Evolutionary conservation across 164 flowering plant species (phyloP).

Genomic region (Magnolia changhungtana): DNA sequence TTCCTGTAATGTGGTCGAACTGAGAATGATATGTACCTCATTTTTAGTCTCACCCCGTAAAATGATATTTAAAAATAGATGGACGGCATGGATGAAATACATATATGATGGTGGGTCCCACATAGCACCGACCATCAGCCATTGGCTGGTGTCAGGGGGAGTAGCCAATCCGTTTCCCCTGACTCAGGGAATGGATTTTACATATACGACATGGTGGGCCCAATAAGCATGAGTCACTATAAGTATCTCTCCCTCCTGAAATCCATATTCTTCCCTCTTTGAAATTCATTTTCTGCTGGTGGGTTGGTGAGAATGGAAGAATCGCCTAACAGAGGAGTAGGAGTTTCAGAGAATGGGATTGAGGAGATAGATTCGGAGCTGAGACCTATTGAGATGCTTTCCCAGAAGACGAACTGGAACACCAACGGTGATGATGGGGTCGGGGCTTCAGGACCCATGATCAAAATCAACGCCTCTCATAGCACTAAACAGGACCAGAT

Average conservation of each 20-base stretch:
- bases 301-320: constrained; percentile 9
- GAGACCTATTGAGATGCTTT: constrained; percentile 54
- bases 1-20: too few species aligned
- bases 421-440: constrained; percentile 15
- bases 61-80: too few species aligned
- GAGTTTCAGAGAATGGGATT: constrained; percentile 13
- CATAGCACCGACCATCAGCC: too few species aligned
- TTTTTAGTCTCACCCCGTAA: too few species aligned
- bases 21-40: too few species aligned
- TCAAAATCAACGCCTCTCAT: constrained; percentile 51
- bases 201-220: too few species aligned
- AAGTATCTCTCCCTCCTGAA: not conserved
- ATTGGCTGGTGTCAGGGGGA: too few species aligned
- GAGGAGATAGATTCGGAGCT: constrained; percentile 40
- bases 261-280: not conserved
- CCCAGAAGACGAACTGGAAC: constrained; percentile 29
- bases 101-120: too few species aligned
- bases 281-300: not conserved
- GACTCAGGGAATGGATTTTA: too few species aligned
- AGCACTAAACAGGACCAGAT: constrained; percentile 44
- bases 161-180: too few species aligned
- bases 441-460: constrained; percentile 30
- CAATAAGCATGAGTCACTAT: too few species aligned
- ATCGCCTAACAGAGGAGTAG: constrained; percentile 1
- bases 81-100: too few species aligned